Base-by-base conservation (phyloP, 495 filamentous ascomycete species). In the Clohesyomyces aquaticus region DNA sequence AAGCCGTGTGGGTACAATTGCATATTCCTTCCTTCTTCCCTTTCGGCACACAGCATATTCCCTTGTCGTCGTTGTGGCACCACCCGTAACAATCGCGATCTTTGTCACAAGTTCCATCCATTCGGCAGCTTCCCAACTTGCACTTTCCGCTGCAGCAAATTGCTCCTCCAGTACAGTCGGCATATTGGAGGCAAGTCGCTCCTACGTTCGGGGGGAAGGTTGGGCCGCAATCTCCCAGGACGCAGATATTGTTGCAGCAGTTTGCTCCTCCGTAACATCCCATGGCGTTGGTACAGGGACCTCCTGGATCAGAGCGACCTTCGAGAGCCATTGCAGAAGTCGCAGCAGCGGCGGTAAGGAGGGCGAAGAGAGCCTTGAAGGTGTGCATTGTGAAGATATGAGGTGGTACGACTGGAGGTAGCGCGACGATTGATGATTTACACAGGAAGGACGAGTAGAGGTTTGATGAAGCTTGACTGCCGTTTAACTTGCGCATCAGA, bases 81-180 rank as follows among this genome's bases (percentile, higher is more conserved):
- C 52, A 55, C 19, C 52, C 52, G 42, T 41, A 55, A 18, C 52
- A 55, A 26, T 55, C 52, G 12, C 27, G 38, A 22, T 55, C 38
- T 1, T n/a, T 32, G 32, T 55, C 52, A 23, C 52, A 55, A 3
- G 52, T 22, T n/a, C 52, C 52, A 16, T 55, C 52, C 52, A 55
- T 55, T 19, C 52, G 29, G 21, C 52, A 55, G 29, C 52, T 55
- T 42, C 52, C 52, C 32, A 55, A 27, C 21, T 19, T 55, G 38
- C 52, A 55, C 10, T 32, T 10, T 12, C n/a, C 8, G 27, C 42
- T 42, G 19, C 52, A 55, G 52, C 52, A 55, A 22, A 22, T 55
- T 1, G 28, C 52, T 41, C 52, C 52, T 18, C 29, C 28, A 6
- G 6, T 6, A 16, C 52, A 55, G 29, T 55, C 38, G 3, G 12